Conservation (phyloP, 139 green algal genomes). For the Chlamydomonas sp. region DNA sequence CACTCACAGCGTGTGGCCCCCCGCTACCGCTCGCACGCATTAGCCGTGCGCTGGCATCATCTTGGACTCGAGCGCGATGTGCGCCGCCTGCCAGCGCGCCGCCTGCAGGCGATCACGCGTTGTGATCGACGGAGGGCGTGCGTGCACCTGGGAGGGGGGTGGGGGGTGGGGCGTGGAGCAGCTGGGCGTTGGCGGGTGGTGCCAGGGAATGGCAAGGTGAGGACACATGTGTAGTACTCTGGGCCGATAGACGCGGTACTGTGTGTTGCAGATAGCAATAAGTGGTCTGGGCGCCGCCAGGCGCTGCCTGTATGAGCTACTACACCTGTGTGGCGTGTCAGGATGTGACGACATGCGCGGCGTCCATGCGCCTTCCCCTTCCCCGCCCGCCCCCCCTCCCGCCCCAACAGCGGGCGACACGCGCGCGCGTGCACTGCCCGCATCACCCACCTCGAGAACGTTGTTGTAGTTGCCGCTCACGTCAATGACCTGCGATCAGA, state of each 20-base stretch:
- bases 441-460: conserved; percentile 35
- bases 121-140: conserved; percentile 26
- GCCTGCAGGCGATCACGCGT: conserved; percentile 28
- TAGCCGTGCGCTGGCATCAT: conserved; percentile 18
- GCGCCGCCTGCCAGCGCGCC: conserved; percentile 31
- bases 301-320: too few species aligned
- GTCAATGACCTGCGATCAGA: conserved; percentile 41
- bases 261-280: too few species aligned
- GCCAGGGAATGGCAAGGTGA: not conserved
- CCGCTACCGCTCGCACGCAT: too few species aligned
- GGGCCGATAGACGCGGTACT: too few species aligned
- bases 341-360: not conserved
- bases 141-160: conserved; percentile 15
- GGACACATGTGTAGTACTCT: too few species aligned
- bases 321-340: not conserved
- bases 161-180: not conserved
- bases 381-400: not conserved
- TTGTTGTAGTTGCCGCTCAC: conserved; percentile 68
- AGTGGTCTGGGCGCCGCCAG: too few species aligned
- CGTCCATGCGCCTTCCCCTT: not conserved
- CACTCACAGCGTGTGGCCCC: too few species aligned
- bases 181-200: not conserved
- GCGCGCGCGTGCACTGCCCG: not conserved
- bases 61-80: conserved; percentile 34
- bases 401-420: not conserved